Percentiles rank a stretch among this genome's conserved stretches.
These are phyloP conservation scores for Penicillium malachiteum DNA, from an alignment of 495 filamentous ascomycete genomes.

Conservation along the genomic window DNA sequence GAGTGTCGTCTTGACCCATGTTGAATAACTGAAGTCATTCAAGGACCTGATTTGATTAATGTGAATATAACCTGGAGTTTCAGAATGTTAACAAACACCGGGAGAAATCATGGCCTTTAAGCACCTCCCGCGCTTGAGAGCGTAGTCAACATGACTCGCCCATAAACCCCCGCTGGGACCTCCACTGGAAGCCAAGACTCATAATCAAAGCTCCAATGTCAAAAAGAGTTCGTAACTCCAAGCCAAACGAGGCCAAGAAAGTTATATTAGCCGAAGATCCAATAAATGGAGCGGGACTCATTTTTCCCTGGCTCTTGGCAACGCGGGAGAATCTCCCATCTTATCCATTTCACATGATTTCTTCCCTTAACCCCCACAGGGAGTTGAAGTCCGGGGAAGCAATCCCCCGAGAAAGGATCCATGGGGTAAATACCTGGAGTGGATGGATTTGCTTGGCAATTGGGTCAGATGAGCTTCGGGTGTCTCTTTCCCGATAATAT, in stretches of 20 bases:
- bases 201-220: neutral
- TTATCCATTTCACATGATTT: neutral
- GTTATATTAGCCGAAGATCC: constrained; percentile 6
- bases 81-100: too few relatives aligned
- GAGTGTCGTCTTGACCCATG: constrained; percentile 11
- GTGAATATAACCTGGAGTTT: too few relatives aligned
- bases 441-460: neutral
- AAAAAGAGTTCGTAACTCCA: too few relatives aligned
- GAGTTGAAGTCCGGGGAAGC: constrained; percentile 19
- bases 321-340: constrained; percentile 2
- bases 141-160: neutral
- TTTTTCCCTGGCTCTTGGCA: constrained; percentile 16
- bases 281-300: neutral
- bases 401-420: constrained; percentile 13
- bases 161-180: neutral
- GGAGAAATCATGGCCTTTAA: too few relatives aligned
- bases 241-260: neutral
- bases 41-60: too few relatives aligned
- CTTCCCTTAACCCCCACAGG: constrained; percentile 2
- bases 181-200: neutral
- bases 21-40: neutral
- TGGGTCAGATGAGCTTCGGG: neutral
- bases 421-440: neutral
- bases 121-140: too few relatives aligned
- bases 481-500: constrained; percentile 12